Evolutionary conservation across 176 grass and related monocot species (phyloP), one percentile per base, ranked within the genome.

Genomic region (Eleusine coracana): DNA sequence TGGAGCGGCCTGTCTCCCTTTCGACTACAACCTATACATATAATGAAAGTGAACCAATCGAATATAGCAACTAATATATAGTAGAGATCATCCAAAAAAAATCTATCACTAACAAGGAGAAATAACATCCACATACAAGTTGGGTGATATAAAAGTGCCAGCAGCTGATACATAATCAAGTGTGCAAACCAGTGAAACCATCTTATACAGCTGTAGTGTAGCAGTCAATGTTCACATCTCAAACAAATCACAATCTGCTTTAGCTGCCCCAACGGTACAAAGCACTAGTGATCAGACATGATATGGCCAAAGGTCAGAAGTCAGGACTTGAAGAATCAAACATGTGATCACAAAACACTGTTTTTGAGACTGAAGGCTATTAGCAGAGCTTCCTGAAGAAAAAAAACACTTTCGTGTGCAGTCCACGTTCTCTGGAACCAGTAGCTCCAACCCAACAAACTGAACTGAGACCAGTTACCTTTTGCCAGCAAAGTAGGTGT

Each of bases 1-100:
- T 92, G 58, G 97, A 94, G 34, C 97, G 91, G 38, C 93, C 93
- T 72, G 97, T 96, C 2, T 99, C 93, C 84, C 97, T 92, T 72
- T 99, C 93, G 66, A 73, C 60, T 86, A 99, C 92, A 40, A 99
- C 83, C 97, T 99, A 91, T 88, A 81, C 82, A 93, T 86, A 88
- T 23, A 84, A 80, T 56, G 80, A 87, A 90, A 86, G 75, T 90
- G 68, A 86, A 86, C 74, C 17, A 54, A 90, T 83, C 69, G 87
- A 70, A 79, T 34, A 90, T 29, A 74, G 48, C 55, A 90, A 83
- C 88, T 52, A 20, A 27, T 45, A 90, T 69, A 79, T 63, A 86
- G 73, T 5, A 83, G 31, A 50, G 18, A 80, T 59, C 63, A 76
- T 71, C 52, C 79, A 69, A 82, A 81, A 82, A 81, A 63, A 74